Percentiles rank a stretch among this genome's conserved stretches.
phyloP scores from a whole-genome alignment of 305 asterid genomes.

The Fraxinus paxiana region DNA sequence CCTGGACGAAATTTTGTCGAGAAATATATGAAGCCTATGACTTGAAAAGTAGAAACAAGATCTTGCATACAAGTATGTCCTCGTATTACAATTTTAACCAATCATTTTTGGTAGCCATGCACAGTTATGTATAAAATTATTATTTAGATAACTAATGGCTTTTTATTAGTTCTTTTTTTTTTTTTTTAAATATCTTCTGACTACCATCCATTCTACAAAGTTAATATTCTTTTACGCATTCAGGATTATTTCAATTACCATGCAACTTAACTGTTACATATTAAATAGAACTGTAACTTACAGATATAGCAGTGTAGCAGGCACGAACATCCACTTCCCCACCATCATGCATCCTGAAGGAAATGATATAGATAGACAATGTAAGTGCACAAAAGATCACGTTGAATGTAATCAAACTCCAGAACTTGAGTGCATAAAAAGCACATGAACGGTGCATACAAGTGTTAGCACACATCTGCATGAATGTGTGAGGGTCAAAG shows the following conservation, averaged over 20 bases:
- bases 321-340: constrained; percentile 97
- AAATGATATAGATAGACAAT: constrained; percentile 14
- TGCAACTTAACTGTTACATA: constrained; percentile 9
- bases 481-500: neutral
- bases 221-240: neutral
- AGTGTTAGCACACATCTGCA: neutral
- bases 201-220: neutral
- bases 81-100: too few relatives aligned
- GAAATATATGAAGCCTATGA: neutral
- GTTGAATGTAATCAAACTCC: neutral
- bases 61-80: neutral
- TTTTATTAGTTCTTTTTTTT: neutral
- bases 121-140: neutral
- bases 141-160: neutral
- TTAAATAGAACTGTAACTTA: constrained; percentile 39
- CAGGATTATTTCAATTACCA: neutral
- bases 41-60: neutral
- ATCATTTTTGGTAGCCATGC: neutral
- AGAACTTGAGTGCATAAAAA: neutral
- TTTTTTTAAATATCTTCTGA: neutral
- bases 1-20: neutral
- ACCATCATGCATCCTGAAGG: constrained; percentile 88
- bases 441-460: neutral
- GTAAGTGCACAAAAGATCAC: neutral
- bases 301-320: constrained; percentile 94